Percentiles rank a stretch among this genome's conserved stretches.
Conservation (phyloP, 1,284 basidiomycete species). For the Boletellus deceptivus region DNA sequence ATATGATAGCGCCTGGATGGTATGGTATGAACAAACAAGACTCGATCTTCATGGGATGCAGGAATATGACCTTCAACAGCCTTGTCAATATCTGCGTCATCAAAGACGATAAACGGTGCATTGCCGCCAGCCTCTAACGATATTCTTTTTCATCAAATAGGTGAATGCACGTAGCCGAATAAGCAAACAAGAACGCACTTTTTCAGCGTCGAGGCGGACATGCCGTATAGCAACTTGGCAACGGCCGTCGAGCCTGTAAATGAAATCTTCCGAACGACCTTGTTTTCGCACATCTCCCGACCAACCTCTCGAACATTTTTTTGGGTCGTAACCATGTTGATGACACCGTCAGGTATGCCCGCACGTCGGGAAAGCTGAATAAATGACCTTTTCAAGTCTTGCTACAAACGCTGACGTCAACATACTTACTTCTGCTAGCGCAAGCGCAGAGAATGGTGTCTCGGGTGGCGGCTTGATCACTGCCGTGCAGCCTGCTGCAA, state of each 20-base stretch:
- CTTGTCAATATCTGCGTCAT: slow-evolving; percentile 91
- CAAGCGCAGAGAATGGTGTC: slow-evolving; percentile 92
- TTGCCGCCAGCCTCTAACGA: slow-evolving; percentile 90
- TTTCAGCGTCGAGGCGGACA: slow-evolving; percentile 87
- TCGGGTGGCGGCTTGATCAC: slow-evolving; percentile 97
- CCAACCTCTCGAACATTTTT: slow-evolving; percentile 82
- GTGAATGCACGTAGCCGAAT: not conserved
- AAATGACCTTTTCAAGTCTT: not conserved
- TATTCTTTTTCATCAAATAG: slow-evolving; percentile 44
- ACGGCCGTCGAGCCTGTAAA: slow-evolving; percentile 95
- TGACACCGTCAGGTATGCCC: slow-evolving; percentile 91
- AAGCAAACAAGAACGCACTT: slow-evolving; percentile 52
- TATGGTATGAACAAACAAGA: not conserved
- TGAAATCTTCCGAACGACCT: slow-evolving; percentile 80
- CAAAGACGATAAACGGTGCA: slow-evolving; percentile 94
- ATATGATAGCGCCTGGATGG: slow-evolving; percentile 66
- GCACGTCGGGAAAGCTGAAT: slow-evolving; percentile 79
- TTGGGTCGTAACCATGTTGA: slow-evolving; percentile 90
- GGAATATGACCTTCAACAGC: slow-evolving; percentile 73
- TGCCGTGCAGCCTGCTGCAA: slow-evolving; percentile 93
- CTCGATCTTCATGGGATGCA: not conserved
- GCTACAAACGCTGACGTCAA: not conserved
- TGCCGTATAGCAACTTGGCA: slow-evolving; percentile 84
- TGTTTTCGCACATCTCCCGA: slow-evolving; percentile 77
- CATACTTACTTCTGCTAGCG: slow-evolving; percentile 69